Evolutionary conservation across 345 rosid species (phyloP).

Genomic region (Arabidopsis thaliana): TAIR10.1 NC_003075.7:406001-406500

Average conservation of each 20-base stretch:
- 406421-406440: conserved; percentile 29
- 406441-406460: conserved; percentile 29
- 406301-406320: conserved; percentile 26
- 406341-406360: conserved; percentile 45
- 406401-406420: conserved; percentile 27
- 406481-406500: conserved; percentile 70
- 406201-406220: not conserved
- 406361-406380: conserved; percentile 45
- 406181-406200: not conserved
- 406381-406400: conserved; percentile 34
- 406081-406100: not conserved
- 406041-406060: conserved; percentile 56
- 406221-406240: not conserved
- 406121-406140: too few species aligned
- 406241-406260: conserved; percentile 21
- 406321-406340: conserved; percentile 60
- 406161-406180: not conserved
- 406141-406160: not conserved
- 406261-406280: conserved; percentile 68
- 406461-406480: conserved; percentile 52
- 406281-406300: conserved; percentile 52
- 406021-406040: conserved; percentile 74
- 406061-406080: not conserved
- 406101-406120: not conserved
- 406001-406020: conserved; percentile 68